Evolutionary conservation across 2,329 filamentous ascomycete genomes (phyloP), one percentile per base, ranked within the genome.

Genomic region (Aspergillus bombycis): DNA sequence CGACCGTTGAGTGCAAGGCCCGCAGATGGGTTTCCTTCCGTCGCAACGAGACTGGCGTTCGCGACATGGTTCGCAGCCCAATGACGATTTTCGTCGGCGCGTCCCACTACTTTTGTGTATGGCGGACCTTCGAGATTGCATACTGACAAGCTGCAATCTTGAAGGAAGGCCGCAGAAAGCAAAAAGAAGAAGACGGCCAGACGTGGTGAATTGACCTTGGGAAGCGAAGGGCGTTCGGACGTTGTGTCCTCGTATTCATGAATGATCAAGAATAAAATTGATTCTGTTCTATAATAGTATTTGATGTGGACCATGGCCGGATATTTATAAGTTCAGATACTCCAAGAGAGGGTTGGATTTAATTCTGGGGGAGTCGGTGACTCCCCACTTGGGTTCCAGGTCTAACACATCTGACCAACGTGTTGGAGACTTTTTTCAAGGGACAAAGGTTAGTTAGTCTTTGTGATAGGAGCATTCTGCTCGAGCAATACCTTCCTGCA

Each of bases 1-100:
- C 2, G 71, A 72, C 14, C 79, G 75, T 14, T 75, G 74, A 48
- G 69, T 69, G 58, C 81, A 82, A 2, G 77, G 76, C n/a, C 76
- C 78, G 68, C 80, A 83, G 14, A 82, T 77, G 28, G 80, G 81
- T 65, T 81, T 81, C n/a, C 53, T 54, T n/a, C 61, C 57, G 32
- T 62, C 61, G 19, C 61, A 62, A 16, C 41, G 23, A 32, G 41
- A 30, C 26, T 57, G 59, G 9, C 61, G 36, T 10, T 52, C 57
- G 9, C 57, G 48, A 56, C 61, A 62, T 50, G 56, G 30, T 14
- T 56, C 61, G 41, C 61, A 62, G 8, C 50, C 23, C 19, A 52
- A 23, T 11, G 61, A 43, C 10, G 58, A 21, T 23, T 62, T 62
- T 32, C 50, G 53, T 26, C 60, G 60, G 34, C 54, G 54, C 19